Evolutionary conservation across 768 basidiomycete species (phyloP).

Genomic region (Pilatotrama ljubarskyi): DNA sequence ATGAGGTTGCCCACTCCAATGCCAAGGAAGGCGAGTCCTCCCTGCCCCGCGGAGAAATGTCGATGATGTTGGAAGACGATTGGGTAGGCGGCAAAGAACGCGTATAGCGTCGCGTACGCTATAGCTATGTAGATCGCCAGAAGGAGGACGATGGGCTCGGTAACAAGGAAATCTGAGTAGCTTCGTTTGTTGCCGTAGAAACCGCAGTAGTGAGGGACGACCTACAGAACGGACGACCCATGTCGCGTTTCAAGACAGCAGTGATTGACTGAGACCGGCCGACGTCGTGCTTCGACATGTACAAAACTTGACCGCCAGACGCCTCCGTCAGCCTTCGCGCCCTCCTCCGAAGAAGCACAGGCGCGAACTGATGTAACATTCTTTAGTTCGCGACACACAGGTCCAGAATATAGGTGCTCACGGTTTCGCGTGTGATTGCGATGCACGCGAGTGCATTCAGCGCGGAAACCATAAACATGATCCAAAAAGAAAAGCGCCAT

Average conservation of each 20-base stretch:
- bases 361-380: conserved; percentile 48
- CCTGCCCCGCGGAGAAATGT: conserved; percentile 52
- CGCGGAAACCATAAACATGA: conserved; percentile 56
- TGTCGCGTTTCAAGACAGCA: conserved; percentile 47
- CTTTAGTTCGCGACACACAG: neutral
- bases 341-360: conserved; percentile 57
- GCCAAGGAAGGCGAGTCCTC: conserved; percentile 64
- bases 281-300: conserved; percentile 52
- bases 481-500: conserved; percentile 68
- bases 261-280: conserved; percentile 42
- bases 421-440: conserved; percentile 58
- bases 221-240: conserved; percentile 58
- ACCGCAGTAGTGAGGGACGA: conserved; percentile 1
- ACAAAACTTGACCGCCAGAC: conserved; percentile 43
- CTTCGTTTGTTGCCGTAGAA: conserved; percentile 10
- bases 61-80: conserved; percentile 58
- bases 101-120: conserved; percentile 63
- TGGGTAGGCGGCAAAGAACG: conserved; percentile 63
- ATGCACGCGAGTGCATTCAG: conserved; percentile 48
- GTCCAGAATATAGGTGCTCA: conserved; percentile 26
- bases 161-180: conserved; percentile 52
- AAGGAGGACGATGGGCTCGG: conserved; percentile 63
- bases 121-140: conserved; percentile 61
- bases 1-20: conserved; percentile 57
- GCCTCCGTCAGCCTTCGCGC: conserved; percentile 44